Base-by-base conservation (phyloP, 2,329 filamentous ascomycete genomes). In the Waltergamsia citrina region DNA sequence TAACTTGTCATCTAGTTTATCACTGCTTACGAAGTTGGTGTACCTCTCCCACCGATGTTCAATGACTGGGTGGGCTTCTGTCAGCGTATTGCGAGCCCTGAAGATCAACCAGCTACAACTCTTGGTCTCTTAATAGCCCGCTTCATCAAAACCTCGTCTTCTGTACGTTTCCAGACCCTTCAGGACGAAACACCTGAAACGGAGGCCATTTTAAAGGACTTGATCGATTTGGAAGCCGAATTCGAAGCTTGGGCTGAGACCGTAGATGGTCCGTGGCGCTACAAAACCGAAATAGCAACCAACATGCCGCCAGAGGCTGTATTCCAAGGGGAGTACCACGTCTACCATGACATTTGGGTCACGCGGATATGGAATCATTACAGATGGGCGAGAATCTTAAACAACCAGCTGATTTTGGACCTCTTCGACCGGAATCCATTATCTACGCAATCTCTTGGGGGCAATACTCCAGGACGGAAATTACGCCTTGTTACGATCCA, bases 361-460 rank as follows among this genome's bases (percentile, higher is more conserved):
- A 69, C 66, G 7, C 62, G 68, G 17, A 60, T 71, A 26, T 78
- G 70, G 70, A 73, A 71, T 38, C 67, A 78, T 42, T 75, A 70
- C 43, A 70, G 75, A 17, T 75, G 71, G 61, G 62, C 63, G 6
- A 66, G 71, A n/a, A 66, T 76, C 17, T 50, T 77, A 8, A 47
- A 65, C 12, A 67, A 63, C 45, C 63, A 74, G 39, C 57, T 62
- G 27, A 62, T 78, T 10, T 49, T 71, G 8, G 55, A 59, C 9
- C 47, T 62, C 21, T 49, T 51, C 5, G 50, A 52, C 25, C 46
- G 45, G 1, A 62, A 58, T 35, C 67, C 67, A 0, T 32, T 44
- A 6, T 65, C 61, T 5, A 56, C 57, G 31, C 38, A 43, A 4
- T 43, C 48, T 2, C 43, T 56, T n/a, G n/a, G n/a, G n/a, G n/a